phyloP scores from a whole-genome alignment of 2,329 filamentous ascomycete genomes.

The Chaetomiaceae sp. region DNA sequence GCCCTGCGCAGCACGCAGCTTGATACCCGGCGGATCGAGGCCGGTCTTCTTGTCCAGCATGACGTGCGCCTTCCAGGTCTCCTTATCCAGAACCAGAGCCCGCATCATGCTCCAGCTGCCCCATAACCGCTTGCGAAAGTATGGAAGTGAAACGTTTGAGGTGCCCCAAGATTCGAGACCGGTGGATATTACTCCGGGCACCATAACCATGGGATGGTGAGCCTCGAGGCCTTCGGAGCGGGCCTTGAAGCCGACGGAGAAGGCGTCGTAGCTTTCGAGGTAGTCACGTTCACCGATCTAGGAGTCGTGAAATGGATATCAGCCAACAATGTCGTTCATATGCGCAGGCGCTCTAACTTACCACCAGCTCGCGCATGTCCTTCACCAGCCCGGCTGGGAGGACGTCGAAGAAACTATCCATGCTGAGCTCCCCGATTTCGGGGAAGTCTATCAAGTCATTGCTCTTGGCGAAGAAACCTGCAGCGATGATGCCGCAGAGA shows the following conservation, averaged over 20 bases:
- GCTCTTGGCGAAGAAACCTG: conserved; percentile 82
- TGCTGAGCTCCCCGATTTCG: conserved; percentile 65
- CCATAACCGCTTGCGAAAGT: conserved; percentile 93
- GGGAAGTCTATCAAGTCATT: conserved; percentile 85
- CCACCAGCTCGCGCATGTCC: conserved; percentile 81
- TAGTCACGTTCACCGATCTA: conserved; percentile 79
- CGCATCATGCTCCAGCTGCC: conserved; percentile 99
- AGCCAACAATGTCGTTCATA: background rate
- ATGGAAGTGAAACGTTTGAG: conserved; percentile 73
- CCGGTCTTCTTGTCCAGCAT: conserved; percentile 94
- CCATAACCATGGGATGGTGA: conserved; percentile 89
- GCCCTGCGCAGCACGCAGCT: conserved; percentile 87
- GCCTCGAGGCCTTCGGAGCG: conserved; percentile 74
- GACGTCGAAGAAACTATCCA: conserved; percentile 82
- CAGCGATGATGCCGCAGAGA: conserved; percentile 82
- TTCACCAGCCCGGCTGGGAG: conserved; percentile 79
- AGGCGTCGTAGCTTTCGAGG: conserved; percentile 86
- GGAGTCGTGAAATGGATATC: conserved; percentile 12
- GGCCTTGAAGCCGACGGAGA: conserved; percentile 81
- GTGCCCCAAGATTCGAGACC: conserved; percentile 97
- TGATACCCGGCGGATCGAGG: conserved; percentile 83
- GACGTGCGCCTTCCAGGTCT: conserved; percentile 90
- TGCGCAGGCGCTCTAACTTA: conserved; percentile 39
- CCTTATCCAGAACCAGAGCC: conserved; percentile 86
- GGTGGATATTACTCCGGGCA: conserved; percentile 95